phyloP scores from a whole-genome alignment of 768 basidiomycete species.

The Tricholoma hemisulphureum region DNA sequence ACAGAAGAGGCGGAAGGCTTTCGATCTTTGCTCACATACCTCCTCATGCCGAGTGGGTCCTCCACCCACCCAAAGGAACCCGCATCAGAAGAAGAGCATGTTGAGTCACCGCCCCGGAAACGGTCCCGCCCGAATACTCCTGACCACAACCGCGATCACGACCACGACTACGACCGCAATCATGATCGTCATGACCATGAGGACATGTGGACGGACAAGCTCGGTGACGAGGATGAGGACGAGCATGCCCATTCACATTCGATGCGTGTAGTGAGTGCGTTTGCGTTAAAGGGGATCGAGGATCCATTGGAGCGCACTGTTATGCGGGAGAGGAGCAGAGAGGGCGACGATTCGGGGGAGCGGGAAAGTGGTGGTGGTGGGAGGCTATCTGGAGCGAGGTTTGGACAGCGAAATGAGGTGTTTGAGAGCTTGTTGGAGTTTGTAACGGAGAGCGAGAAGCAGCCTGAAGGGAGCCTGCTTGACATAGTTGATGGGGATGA shows the following conservation, averaged over 20 bases:
- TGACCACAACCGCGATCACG: slow-evolving; percentile 13
- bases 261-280: slow-evolving; percentile 10
- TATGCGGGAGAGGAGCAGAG: slow-evolving; percentile 13
- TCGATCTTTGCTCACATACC: slow-evolving; percentile 62
- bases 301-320: slow-evolving; percentile 27
- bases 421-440: slow-evolving; percentile 69
- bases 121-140: slow-evolving; percentile 44
- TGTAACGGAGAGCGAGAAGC: slow-evolving; percentile 60
- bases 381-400: slow-evolving; percentile 46
- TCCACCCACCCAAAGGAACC: slow-evolving; percentile 8
- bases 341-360: not conserved
- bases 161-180: not conserved
- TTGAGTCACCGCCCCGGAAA: slow-evolving; percentile 42
- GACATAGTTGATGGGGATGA: slow-evolving; percentile 53
- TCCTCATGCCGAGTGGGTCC: slow-evolving; percentile 44
- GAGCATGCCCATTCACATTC: slow-evolving; percentile 6
- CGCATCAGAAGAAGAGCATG: slow-evolving; percentile 13
- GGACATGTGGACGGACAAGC: slow-evolving; percentile 43
- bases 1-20: slow-evolving; percentile 60
- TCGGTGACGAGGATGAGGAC: slow-evolving; percentile 33
- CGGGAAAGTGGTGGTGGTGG: slow-evolving; percentile 10
- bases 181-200: not conserved
- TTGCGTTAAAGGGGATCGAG: slow-evolving; percentile 19
- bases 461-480: slow-evolving; percentile 62
- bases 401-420: slow-evolving; percentile 63